phyloP scores from a whole-genome alignment of 179 eudicot species.

The Spergularia azorica region DNA sequence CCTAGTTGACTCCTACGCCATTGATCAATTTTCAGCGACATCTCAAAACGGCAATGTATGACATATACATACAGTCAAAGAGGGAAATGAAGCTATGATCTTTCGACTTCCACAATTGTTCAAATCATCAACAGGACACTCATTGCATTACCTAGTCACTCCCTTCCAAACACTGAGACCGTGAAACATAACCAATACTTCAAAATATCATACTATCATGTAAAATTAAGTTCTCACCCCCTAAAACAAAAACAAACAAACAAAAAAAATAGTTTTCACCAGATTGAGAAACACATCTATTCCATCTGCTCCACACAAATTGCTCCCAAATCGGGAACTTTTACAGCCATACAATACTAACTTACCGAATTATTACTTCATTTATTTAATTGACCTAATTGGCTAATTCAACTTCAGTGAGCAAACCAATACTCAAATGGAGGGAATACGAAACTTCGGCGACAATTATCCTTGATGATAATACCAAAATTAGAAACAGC shows the following conservation, averaged over 20 bases:
- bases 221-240: too few relatives aligned
- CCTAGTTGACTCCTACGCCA: not conserved
- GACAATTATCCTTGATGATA: not conserved
- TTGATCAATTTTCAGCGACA: not conserved
- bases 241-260: too few relatives aligned
- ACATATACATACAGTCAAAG: not conserved
- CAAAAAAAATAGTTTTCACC: not conserved
- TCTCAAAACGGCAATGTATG: not conserved
- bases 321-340: not conserved
- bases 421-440: not conserved
- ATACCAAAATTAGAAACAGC: too few relatives aligned
- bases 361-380: not conserved
- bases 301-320: not conserved
- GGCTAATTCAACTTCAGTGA: not conserved
- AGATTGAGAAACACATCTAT: not conserved
- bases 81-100: not conserved
- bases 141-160: not conserved
- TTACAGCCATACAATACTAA: not conserved
- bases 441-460: not conserved
- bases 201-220: not conserved
- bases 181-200: not conserved
- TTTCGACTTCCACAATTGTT: not conserved
- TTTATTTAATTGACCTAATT: not conserved
- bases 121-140: not conserved
- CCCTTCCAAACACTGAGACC: not conserved